phyloP scores from a whole-genome alignment of 2,329 filamentous ascomycete genomes.

The Colletotrichum sublineola region DNA sequence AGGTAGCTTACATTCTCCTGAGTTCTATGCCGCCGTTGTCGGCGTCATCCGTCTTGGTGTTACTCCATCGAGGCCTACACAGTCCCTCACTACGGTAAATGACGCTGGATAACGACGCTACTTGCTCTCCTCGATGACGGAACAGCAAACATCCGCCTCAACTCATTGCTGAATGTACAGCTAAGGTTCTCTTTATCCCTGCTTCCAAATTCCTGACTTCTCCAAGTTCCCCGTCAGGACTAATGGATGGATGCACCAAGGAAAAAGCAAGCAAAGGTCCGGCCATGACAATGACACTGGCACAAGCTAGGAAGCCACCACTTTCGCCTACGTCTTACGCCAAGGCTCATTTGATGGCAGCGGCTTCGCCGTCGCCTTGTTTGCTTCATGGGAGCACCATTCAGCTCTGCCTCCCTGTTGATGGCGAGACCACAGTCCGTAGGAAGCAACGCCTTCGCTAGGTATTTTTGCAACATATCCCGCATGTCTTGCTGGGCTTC shows the following conservation, averaged over 20 bases:
- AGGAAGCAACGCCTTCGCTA: not conserved
- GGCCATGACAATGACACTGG: conserved; percentile 28
- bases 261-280: conserved; percentile 37
- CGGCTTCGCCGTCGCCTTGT: not conserved
- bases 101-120: too few relatives aligned
- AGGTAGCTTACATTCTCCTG: not conserved
- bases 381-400: conserved; percentile 16
- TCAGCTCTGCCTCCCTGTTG: conserved; percentile 2
- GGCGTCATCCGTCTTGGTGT: conserved; percentile 10
- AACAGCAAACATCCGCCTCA: not conserved
- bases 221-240: conserved; percentile 3
- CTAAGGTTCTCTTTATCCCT: not conserved
- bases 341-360: conserved; percentile 11
- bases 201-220: not conserved
- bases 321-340: conserved; percentile 9
- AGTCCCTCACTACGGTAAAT: not conserved
- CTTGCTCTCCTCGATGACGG: conserved; percentile 2
- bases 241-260: conserved; percentile 19
- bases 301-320: conserved; percentile 30
- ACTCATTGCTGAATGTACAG: too few relatives aligned
- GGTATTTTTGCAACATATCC: not conserved
- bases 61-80: not conserved
- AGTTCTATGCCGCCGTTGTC: not conserved
- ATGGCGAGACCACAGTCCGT: not conserved
- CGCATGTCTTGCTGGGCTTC: not conserved